Base-by-base conservation (phyloP, 192 early-diverging fungal species). In the Backusella westeae region DNA sequence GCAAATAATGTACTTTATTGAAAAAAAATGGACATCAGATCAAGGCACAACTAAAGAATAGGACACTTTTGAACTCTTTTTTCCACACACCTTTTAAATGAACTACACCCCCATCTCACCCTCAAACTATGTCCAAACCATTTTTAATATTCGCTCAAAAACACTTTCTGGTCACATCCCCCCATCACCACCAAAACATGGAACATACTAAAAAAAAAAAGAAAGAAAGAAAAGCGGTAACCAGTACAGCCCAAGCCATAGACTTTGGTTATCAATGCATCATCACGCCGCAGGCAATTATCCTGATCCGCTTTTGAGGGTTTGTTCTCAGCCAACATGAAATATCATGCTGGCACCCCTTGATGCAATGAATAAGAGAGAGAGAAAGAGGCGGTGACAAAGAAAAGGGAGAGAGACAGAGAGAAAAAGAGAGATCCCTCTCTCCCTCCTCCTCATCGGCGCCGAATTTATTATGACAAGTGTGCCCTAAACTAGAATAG, bases 251-350 rank as follows among this genome's bases (percentile, higher is more conserved):
- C 46, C 0, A 49, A 17, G 46, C 19, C 46, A 49, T n/a, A 49
- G 19, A 49, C 56, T 26, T 63, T 12, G 26, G 8, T 63, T 29
- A 26, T 63, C 56, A 63, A 23, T 63, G 56, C 56, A 63, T 63
- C 56, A 63, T 63, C 56, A 63, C 56, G 56, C 56, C 56, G 56
- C 56, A 63, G 56, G 56, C 56, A 63, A 63, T 63, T 63, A 63
- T 63, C 56, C 56, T 63, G 56, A 63, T 63, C 56, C 56, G 56
- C 56, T 63, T 63, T 63, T 63, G 69, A 42, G 38, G 39, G 34
- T 41, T 10, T 68, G 32, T 68, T 34, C 67, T 34, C 32, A 38
- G 34, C 67, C 46, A 39, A 71, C 44, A 23, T 26, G 39, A 39
- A 23, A 71, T 44, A 46, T 29, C 21, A 63, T 9, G 38, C 3